These are phyloP conservation scores for Endogone sp. DNA, from an alignment of 192 early-diverging fungal species.

Conservation along the genomic window DNA sequence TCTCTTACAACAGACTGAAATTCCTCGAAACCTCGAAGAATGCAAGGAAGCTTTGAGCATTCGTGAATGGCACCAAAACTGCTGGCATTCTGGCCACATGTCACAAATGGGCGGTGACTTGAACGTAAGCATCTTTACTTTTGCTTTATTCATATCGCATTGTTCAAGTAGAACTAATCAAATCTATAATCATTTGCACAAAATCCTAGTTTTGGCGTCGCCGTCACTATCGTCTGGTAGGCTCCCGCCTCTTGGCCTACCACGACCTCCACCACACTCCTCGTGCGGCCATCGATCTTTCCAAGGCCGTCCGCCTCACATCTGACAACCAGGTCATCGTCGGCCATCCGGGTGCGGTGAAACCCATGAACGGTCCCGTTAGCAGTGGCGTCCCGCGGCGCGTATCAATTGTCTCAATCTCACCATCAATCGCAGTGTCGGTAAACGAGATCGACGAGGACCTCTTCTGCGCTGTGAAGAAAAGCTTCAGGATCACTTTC, in stretches of 20 bases:
- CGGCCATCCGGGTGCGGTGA: background rate
- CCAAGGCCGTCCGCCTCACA: constrained; percentile 14
- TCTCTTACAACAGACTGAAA: too few relatives aligned
- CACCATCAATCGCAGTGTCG: background rate
- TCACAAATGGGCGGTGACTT: constrained; percentile 24
- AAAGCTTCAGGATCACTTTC: constrained; percentile 18
- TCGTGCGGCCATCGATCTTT: constrained; percentile 16
- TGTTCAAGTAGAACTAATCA: background rate
- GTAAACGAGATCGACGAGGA: constrained; percentile 5
- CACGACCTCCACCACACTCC: constrained; percentile 10
- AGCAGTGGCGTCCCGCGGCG: too few relatives aligned
- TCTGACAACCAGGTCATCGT: constrained; percentile 6
- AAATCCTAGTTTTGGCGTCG: constrained; percentile 20
- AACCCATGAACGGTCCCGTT: background rate
- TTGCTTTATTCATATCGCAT: background rate
- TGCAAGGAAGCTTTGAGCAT: constrained; percentile 23
- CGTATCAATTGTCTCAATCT: background rate
- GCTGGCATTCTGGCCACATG: constrained; percentile 21
- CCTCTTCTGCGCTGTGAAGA: constrained; percentile 12
- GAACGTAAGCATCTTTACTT: constrained; percentile 14
- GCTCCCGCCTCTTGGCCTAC: constrained; percentile 13
- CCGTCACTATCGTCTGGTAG: constrained; percentile 14
- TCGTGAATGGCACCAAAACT: constrained; percentile 12
- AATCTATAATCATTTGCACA: background rate
- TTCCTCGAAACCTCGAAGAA: constrained; percentile 16